Conservation (phyloP, 352 stramenopile species). For the Phytopythium helicoides region DNA sequence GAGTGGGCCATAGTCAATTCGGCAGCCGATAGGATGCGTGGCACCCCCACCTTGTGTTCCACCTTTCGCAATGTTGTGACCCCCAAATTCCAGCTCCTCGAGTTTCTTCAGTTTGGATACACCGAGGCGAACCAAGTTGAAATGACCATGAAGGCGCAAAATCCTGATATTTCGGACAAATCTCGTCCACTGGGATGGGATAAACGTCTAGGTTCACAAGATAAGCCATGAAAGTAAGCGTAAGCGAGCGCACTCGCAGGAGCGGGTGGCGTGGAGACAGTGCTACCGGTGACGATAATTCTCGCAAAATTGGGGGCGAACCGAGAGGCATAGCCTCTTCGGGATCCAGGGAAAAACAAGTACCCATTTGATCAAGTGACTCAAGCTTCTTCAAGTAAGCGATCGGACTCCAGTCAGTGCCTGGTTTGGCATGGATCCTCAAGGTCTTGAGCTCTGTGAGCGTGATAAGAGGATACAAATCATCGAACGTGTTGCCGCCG, state of each 20-base stretch:
- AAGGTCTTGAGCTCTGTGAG: neutral
- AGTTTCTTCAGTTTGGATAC: too few species aligned
- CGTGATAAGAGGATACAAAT: neutral
- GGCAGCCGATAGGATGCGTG: too few species aligned
- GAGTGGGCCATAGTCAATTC: too few species aligned
- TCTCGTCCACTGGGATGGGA: too few species aligned
- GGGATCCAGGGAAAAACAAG: neutral
- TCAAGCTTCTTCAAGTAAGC: neutral
- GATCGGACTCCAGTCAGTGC: neutral
- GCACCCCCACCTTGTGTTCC: too few species aligned
- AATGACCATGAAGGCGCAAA: too few species aligned
- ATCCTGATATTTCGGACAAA: too few species aligned
- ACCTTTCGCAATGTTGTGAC: too few species aligned
- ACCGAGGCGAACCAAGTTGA: too few species aligned
- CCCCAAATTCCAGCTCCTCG: too few species aligned
- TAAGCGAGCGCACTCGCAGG: neutral
- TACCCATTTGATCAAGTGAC: neutral
- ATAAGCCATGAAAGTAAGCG: neutral
- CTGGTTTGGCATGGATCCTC: neutral
- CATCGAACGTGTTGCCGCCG: neutral
- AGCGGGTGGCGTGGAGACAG: neutral
- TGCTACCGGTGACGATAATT: neutral
- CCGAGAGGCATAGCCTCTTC: neutral
- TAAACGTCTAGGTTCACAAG: neutral
- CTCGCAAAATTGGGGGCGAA: neutral